Evolutionary conservation across 306 rosid genomes (phyloP).

Genomic region (Gillenia trifoliata): DNA sequence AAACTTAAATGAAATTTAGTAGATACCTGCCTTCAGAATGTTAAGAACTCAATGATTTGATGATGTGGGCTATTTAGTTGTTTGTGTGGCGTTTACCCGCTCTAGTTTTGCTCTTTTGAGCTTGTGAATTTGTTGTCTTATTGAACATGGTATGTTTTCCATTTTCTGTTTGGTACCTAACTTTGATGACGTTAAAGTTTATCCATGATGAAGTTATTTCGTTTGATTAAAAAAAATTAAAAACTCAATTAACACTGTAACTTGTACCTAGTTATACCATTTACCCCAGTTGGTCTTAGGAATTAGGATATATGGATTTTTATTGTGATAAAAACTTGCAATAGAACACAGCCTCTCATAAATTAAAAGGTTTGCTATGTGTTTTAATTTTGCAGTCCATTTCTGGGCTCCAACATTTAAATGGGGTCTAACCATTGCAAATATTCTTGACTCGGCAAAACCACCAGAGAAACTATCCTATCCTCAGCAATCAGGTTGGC

Average conservation of each 20-base stretch:
- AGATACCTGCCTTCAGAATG: not conserved
- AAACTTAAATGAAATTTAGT: not conserved
- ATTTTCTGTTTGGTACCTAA: no score
- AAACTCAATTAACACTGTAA: no score
- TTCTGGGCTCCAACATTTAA: conserved; percentile 31
- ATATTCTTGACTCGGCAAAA: conserved; percentile 19
- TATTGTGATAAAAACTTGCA: not conserved
- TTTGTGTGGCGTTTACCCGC: no score
- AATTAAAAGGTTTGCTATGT: not conserved
- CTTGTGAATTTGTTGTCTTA: no score
- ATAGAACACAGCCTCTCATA: not conserved
- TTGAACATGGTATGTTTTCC: no score
- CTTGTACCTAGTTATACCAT: no score
- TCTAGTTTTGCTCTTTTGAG: no score
- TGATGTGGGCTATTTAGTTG: no score
- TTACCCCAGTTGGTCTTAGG: not conserved
- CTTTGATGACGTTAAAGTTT: no score
- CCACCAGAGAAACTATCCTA: conserved; percentile 26
- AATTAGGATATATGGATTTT: not conserved
- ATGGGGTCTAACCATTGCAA: conserved; percentile 27
- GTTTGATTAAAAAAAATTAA: no score
- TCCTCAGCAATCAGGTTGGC: conserved; percentile 22
- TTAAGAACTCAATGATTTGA: not conserved
- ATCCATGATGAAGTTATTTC: no score
- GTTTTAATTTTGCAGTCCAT: conserved; percentile 7